Evolutionary conservation across 208 protist genomes (phyloP).

Genomic region (Acanthamoeba sp.): DNA sequence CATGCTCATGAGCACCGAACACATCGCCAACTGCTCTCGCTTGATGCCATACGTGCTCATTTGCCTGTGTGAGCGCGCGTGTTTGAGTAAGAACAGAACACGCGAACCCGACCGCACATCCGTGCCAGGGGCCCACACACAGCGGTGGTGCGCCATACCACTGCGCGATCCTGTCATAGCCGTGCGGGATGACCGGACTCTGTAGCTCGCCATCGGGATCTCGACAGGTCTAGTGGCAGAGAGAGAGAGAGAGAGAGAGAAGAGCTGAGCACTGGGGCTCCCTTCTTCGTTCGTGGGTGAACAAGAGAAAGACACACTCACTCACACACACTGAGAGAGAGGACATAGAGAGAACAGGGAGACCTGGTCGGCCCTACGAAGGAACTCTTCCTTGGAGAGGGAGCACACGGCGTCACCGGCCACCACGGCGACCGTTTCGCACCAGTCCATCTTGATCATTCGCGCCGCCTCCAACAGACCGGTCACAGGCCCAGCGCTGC

Average conservation of each 20-base stretch:
- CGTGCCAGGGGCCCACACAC: no score
- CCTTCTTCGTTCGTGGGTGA: no score
- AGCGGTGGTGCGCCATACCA: conserved; percentile 74
- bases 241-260: background rate
- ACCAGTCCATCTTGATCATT: conserved; percentile 85
- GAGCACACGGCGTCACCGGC: conserved; percentile 88
- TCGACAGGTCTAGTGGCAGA: conserved; percentile 77
- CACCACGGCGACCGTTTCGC: conserved; percentile 87
- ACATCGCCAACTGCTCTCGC: conserved; percentile 91
- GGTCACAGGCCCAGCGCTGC: conserved; percentile 87
- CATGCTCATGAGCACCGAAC: conserved; percentile 89
- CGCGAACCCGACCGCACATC: no score
- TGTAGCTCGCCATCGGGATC: conserved; percentile 83
- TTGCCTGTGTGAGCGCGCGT: conserved; percentile 63
- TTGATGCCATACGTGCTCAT: conserved; percentile 88
- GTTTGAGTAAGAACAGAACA: no score
- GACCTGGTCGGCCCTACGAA: conserved; percentile 12
- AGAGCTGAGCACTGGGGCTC: no score
- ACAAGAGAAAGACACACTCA: no score
- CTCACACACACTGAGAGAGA: background rate
- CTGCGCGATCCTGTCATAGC: conserved; percentile 90
- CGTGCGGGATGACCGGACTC: conserved; percentile 88
- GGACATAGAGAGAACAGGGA: conserved; percentile 42
- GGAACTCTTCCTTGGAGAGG: conserved; percentile 72
- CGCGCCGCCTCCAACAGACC: conserved; percentile 85